Evolutionary conservation across 1,139 yeast species (phyloP), one percentile per base, ranked within the genome.

Genomic region (Wickerhamiella pararugosa): DNA sequence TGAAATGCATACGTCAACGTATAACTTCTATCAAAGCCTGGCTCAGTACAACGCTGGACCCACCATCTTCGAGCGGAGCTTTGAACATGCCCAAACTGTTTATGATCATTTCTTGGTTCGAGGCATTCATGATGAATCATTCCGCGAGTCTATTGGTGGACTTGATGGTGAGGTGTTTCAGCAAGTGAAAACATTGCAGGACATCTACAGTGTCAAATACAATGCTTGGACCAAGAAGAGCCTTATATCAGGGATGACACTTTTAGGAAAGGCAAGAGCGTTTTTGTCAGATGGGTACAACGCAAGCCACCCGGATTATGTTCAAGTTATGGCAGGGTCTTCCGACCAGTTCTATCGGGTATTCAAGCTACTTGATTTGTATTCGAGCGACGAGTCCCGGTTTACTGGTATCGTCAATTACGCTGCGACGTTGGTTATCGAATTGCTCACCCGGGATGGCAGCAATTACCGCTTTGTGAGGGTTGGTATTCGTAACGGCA

Each of bases 391-490:
- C 39, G 58, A 53, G 31, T 53, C 61, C 44, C 32, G 34, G 26
- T 67, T 66, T 53, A 61, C 65, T 25, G 69, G 69, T 25, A 57
- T 66, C 58, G 68, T 70, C 46, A 60, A 62, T 41, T 67, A 67
- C 48, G 71, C 69, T 32, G 52, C 68, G 25, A 56, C 66, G 5
- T 54, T 59, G 37, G 69, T 65, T 7, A 66, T 64, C 52, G 72
- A 67, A 43, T 51, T 67, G 29, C 53, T 65, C 43, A 26, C 27
- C 21, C 37, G 53, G 5, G 49, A 50, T 5, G 48, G 54, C 37
- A 51, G 54, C 43, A 46, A 49, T 44, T 53, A 53, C 26, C 44
- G 49, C 9, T 62, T 47, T 43, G 69, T 67, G 21, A 62, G 64
- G 46, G 66, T 67, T 52, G 61, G 66, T 5, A 59, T 65, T 57